Evolutionary conservation across 192 early-diverging fungal genomes (phyloP), one percentile per base, ranked within the genome.

Genomic region (Lobosporangium transversale): DNA sequence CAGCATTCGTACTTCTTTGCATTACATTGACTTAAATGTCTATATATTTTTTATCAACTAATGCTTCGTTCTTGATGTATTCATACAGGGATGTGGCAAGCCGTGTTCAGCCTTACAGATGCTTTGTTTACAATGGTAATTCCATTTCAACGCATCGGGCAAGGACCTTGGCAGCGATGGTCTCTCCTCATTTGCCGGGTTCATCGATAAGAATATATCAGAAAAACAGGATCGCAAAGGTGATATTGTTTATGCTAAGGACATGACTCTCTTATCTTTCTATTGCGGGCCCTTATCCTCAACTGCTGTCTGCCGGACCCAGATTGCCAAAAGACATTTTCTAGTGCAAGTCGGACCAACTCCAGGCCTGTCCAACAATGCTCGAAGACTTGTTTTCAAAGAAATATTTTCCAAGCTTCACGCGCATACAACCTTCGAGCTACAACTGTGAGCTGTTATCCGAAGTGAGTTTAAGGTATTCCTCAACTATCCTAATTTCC

Each of bases 81-180:
- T n/a, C n/a, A n/a, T n/a, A n/a, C n/a, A n/a, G n/a, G n/a, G n/a
- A n/a, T 67, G 65, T 23, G 55, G 65, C 15, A 67, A 67, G 44
- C 57, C 65, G 36, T 56, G 65, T 2, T 50, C 65, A 6, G 24
- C 58, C 48, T 30, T 67, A 10, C 48, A 67, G 56, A 58, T 51
- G 48, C 48, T 67, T 32, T 67, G 55, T 58, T 45, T 58, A 23
- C 54, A 67, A 18, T 58, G 56, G 65, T 54, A 48, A 27, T 67
- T 67, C 55, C 58, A 58, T 43, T 67, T 58, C 48, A 67, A 67
- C 27, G 65, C 55, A 12, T 20, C 65, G 37, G 53, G 57, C 36
- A 66, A 24, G 3, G 64, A 66, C 42, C 53, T 57, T 48, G 64
- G 64, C 2, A 53, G 50, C 6, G 24, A 26, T 51, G 53, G 57